Conservation (phyloP, 495 filamentous ascomycete genomes). For the Penicillium verhagenii region DNA sequence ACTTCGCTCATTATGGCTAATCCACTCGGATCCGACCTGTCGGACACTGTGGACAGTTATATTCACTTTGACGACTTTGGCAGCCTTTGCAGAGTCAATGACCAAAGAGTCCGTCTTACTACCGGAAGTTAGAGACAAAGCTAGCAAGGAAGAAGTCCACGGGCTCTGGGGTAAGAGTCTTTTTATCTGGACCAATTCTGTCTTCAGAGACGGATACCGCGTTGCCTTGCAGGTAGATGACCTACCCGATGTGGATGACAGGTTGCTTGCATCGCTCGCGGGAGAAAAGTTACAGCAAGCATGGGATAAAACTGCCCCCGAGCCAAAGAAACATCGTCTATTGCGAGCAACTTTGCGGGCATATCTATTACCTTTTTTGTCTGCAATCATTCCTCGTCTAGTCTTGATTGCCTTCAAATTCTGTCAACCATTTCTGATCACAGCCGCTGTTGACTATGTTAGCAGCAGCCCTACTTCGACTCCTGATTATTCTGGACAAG, state of each 20-base stretch:
- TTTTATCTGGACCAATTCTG: neutral
- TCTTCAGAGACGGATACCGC: neutral
- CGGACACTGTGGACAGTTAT: neutral
- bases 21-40: neutral
- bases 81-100: neutral
- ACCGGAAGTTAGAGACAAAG: neutral
- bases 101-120: neutral
- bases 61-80: neutral
- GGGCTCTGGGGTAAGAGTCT: slow-evolving; percentile 1
- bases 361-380: neutral
- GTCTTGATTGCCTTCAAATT: slow-evolving; percentile 2
- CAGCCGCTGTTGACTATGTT: neutral
- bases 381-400: neutral
- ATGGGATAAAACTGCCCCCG: neutral
- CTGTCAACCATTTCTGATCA: slow-evolving; percentile 6
- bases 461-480: neutral
- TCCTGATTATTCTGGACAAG: neutral
- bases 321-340: neutral
- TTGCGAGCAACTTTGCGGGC: neutral
- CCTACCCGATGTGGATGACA: neutral
- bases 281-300: neutral
- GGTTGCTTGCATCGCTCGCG: neutral
- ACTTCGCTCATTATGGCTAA: slow-evolving; percentile 2
- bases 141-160: neutral
- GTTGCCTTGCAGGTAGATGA: neutral